Evolutionary conservation across 1,284 basidiomycete species (phyloP), one percentile per base, ranked within the genome.

Genomic region (Grifola frondosa): DNA sequence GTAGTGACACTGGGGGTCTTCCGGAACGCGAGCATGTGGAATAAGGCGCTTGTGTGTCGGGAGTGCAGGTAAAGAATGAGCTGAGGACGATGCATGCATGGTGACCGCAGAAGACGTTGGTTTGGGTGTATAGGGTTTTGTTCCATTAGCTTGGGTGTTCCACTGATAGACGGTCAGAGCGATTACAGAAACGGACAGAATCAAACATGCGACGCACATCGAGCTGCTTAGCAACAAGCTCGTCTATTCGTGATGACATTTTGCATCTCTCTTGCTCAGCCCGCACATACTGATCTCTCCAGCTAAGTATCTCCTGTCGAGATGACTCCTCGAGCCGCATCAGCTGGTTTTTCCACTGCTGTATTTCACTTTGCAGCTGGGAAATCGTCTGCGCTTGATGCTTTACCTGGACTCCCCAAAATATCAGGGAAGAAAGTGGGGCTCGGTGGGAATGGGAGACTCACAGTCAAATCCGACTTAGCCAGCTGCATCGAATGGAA

Each of bases 321-420:
- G 73, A 72, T 1, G 69, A 63, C 40, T 76, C 75, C 40, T 75
- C 73, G 20, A 73, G 61, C 16, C 71, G 69, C 38, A 72, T 68
- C n/a, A 82, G 76, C 50, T 85, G 84, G 29, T 80, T 75, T 61
- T 83, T 84, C 82, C 82, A 85, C 42, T 83, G 81, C 3, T 65
- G 69, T 0, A 75, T 66, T 58, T 87, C 83, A 33, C 78, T 71
- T n/a, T 75, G 74, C 30, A 86, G 66, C 46, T 81, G 79, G 1
- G 67, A 50, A 43, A 84, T 78, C 1, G 74, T 77, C 41, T 85
- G 81, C 12, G 71, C 65, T 52, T 82, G 79, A 46, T 82, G 77
- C 15, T 70, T 65, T 39, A 78, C 72, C 80, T 84, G n/a, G n/a
- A n/a, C n/a, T n/a, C n/a, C n/a, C n/a, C n/a, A n/a, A n/a, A n/a